Percentiles rank a stretch among this genome's conserved stretches.
phyloP scores from a whole-genome alignment of 306 rosid species.

The Notholithocarpus densiflorus region DNA sequence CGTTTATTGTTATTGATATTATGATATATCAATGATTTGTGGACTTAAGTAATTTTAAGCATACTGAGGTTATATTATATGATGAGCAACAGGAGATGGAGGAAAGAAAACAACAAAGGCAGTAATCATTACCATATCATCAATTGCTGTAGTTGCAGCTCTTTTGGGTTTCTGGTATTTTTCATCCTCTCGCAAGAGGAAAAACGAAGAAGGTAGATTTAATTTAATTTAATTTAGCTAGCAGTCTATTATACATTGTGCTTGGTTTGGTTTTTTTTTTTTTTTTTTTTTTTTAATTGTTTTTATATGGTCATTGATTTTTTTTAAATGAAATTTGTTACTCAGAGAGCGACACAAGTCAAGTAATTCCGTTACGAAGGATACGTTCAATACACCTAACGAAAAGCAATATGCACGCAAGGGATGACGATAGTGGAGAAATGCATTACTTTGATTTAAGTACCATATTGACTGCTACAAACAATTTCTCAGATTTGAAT shows the following conservation, averaged over 20 bases:
- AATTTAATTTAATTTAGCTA: no score
- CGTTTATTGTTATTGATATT: no score
- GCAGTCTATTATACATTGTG: no score
- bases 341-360: not conserved
- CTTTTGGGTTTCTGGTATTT: constrained; percentile 3
- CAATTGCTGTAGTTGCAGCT: constrained; percentile 5
- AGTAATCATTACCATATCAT: not conserved
- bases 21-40: no score
- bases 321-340: not conserved
- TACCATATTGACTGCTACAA: constrained; percentile 11
- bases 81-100: not conserved
- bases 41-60: no score
- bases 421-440: constrained; percentile 9
- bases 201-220: not conserved
- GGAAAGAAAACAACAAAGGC: not conserved
- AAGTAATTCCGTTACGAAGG: not conserved
- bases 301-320: no score
- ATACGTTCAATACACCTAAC: not conserved
- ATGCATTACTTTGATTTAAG: constrained; percentile 2
- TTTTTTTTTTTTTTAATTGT: no score
- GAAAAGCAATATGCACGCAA: not conserved
- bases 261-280: no score
- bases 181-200: not conserved
- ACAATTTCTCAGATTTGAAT: constrained; percentile 26
- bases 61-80: not conserved